Evolutionary conservation across 805 yeast species (phyloP), one percentile per base, ranked within the genome.

Genomic region (Yarrowia alimentaria): DNA sequence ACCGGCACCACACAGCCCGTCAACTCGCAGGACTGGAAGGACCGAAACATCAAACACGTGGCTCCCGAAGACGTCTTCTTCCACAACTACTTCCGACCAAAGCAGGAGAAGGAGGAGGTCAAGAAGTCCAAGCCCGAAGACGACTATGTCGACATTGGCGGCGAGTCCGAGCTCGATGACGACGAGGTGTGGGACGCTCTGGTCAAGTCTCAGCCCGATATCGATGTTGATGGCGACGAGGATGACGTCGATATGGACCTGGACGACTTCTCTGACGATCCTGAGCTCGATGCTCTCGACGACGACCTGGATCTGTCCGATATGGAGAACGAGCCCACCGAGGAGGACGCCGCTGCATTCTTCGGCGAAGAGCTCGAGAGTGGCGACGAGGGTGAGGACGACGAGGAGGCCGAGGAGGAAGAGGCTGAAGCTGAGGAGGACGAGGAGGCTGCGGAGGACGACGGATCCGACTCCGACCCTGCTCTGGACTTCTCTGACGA

Each of bases 51-150:
- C 1, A 76, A 73, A 21, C 81, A 82, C 35, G 75, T 91, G 52
- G 84, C 77, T 54, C 96, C 95, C 1, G 95, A 88, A 56, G 99
- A 91, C 65, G 71, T 76, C 61, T 91, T 91, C 70, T 88, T 87
- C 76, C 80, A 82, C 65, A 88, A 87, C 64, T 90, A 87, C 70
- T 90, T 90, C 69, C 72, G 62, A 25, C 57, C 60, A 12, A 61
- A 62, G 40, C 57, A 61, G 19, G 54, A 53, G 56, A 60, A 58
- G 19, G 59, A 55, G 32, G 59, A 49, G 55, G 71, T 56, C 56
- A 65, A 58, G 55, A 67, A 61, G 48, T 48, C 58, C 22, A 51
- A 45, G 9, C 64, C 63, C 25, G 67, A 60, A 20, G 68, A 61
- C 10, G 69, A 63, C 6, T 73, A 67, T 21, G 73, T 63, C 33